A percentile compares a stretch with the other conserved stretches of the same genome.
These are phyloP conservation scores for Chamaecrista fasciculata DNA, from an alignment of 306 rosid species.

Conservation along the genomic window DNA sequence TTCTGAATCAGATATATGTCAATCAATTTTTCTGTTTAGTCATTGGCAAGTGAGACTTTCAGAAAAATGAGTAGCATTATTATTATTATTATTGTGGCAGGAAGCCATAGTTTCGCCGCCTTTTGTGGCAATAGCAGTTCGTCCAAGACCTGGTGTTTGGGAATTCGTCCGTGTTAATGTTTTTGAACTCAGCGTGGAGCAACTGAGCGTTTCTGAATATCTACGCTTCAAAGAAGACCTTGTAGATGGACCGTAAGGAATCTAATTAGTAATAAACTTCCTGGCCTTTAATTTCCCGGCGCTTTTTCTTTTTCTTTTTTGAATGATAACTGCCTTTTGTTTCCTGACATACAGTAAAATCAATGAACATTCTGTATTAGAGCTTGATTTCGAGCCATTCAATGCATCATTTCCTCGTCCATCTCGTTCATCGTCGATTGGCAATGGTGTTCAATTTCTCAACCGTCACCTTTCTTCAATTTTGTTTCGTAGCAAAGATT, in stretches of 20 bases:
- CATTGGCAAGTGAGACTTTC: not conserved
- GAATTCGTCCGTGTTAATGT: conserved; percentile 85
- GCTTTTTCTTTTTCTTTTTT: not conserved
- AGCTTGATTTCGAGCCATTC: conserved; percentile 94
- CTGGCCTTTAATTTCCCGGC: conserved; percentile 16
- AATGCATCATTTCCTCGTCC: conserved; percentile 89
- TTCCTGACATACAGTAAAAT: conserved; percentile 33
- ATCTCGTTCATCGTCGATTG: conserved; percentile 82
- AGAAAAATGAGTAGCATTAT: conserved; percentile 2
- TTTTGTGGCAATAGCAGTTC: conserved; percentile 26
- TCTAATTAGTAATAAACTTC: conserved; percentile 8
- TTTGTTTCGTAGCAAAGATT: conserved; percentile 82
- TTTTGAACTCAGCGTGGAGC: conserved; percentile 79
- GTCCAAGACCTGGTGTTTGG: conserved; percentile 31
- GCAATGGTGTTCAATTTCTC: conserved; percentile 96
- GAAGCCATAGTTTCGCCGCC: conserved; percentile 40
- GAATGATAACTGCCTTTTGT: not conserved
- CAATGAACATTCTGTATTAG: conserved; percentile 49
- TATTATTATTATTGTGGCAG: conserved; percentile 39
- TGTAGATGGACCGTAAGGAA: conserved; percentile 60
- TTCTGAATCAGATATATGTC: too few species aligned
- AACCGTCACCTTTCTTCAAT: conserved; percentile 90
- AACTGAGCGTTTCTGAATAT: conserved; percentile 78
- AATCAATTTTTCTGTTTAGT: too few species aligned
- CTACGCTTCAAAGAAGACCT: conserved; percentile 86